Conservation (phyloP, 306 rosid species). For the Rubus parviflorus region DNA sequence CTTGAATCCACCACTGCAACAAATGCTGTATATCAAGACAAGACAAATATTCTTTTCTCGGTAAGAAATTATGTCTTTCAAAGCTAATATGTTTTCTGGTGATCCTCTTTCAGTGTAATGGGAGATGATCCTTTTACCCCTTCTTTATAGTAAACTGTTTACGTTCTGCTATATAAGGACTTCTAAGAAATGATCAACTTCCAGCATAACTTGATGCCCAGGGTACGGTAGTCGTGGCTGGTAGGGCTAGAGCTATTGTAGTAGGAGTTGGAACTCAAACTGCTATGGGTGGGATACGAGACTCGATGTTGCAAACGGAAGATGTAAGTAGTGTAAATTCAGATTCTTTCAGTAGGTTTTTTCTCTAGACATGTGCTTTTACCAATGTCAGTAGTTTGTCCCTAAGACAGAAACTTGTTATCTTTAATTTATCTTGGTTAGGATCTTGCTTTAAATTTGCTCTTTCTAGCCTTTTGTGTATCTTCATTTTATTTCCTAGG, state of each 20-base stretch:
- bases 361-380: not conserved
- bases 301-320: conserved; percentile 86
- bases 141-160: not conserved
- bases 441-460: not conserved
- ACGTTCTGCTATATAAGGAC: not conserved
- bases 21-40: conserved; percentile 97
- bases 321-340: conserved; percentile 62
- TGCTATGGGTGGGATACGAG: conserved; percentile 96
- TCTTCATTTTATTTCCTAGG: not conserved
- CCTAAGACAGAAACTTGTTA: not conserved
- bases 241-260: conserved; percentile 93
- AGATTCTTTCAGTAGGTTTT: not conserved
- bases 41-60: conserved; percentile 93
- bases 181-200: conserved; percentile 7
- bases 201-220: conserved; percentile 41
- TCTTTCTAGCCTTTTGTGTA: conserved; percentile 3
- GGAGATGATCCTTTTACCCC: not conserved
- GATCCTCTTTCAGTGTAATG: not conserved
- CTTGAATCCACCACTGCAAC: conserved; percentile 63
- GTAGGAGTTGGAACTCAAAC: conserved; percentile 92
- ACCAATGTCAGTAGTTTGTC: not conserved
- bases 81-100: conserved; percentile 2
- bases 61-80: conserved; percentile 41
- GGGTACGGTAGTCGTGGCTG: conserved; percentile 98
- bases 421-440: not conserved